These are phyloP conservation scores for Termitomyces sp. DNA, from an alignment of 768 basidiomycete genomes.

Conservation along the genomic window DNA sequence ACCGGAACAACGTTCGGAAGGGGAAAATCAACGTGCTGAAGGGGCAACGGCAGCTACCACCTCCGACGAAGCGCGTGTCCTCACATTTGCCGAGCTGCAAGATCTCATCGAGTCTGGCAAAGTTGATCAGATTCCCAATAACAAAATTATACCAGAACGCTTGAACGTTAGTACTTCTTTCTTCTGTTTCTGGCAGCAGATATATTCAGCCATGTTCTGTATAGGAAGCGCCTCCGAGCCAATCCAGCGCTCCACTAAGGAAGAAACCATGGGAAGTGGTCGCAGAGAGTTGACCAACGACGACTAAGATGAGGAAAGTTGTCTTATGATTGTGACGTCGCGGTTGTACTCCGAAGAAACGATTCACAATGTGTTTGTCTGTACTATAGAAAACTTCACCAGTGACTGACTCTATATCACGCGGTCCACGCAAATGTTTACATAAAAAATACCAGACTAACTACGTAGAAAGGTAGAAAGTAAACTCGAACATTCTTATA, in stretches of 20 bases:
- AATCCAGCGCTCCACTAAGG: constrained; percentile 46
- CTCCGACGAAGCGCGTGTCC: constrained; percentile 36
- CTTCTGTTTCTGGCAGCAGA: constrained; percentile 4
- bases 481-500: neutral
- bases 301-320: too few species aligned
- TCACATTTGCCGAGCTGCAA: constrained; percentile 70
- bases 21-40: neutral
- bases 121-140: constrained; percentile 76
- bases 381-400: neutral
- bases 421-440: neutral
- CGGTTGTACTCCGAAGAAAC: neutral
- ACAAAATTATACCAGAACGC: constrained; percentile 64
- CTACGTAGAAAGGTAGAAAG: neutral
- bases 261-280: constrained; percentile 71
- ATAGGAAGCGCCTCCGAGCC: constrained; percentile 57
- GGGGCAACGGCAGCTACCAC: neutral
- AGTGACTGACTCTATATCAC: neutral
- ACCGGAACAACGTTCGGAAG: neutral
- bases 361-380: neutral
- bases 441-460: neutral
- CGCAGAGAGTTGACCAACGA: neutral
- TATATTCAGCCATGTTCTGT: neutral
- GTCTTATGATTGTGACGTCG: neutral
- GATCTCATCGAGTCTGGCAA: constrained; percentile 69
- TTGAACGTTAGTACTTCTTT: constrained; percentile 57